These are phyloP conservation scores for Xanthoconium stramineum DNA, from an alignment of 768 basidiomycete genomes.

Conservation along the genomic window DNA sequence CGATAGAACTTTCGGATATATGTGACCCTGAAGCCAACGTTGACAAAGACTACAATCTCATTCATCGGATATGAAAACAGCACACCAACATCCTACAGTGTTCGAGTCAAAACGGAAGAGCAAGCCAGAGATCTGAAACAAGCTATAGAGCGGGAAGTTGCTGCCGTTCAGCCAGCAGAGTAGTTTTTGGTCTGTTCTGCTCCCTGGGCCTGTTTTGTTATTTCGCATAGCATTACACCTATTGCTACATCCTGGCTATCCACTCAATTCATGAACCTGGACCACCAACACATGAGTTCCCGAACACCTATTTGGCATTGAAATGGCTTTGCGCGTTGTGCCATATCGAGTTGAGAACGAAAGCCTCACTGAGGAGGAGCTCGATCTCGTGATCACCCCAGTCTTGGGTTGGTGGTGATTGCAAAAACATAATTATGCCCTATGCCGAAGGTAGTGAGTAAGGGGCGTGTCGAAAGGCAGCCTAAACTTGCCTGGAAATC, in stretches of 20 bases:
- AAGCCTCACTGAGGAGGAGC: conserved; percentile 92
- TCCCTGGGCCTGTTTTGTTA: neutral
- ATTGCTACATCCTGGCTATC: conserved; percentile 24
- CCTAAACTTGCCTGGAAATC: conserved; percentile 83
- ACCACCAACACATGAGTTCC: neutral
- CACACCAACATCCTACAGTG: conserved; percentile 54
- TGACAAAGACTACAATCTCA: conserved; percentile 50
- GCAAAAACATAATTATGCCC: conserved; percentile 99
- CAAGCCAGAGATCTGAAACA: conserved; percentile 55
- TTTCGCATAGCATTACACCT: conserved; percentile 22
- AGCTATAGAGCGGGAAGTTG: conserved; percentile 61
- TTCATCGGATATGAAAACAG: conserved; percentile 69
- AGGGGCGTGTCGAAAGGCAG: neutral
- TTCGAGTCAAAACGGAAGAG: conserved; percentile 59
- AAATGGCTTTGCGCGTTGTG: conserved; percentile 91
- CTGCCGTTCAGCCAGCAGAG: conserved; percentile 35
- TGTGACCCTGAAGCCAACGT: conserved; percentile 50
- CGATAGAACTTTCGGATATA: conserved; percentile 75
- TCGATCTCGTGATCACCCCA: conserved; percentile 98
- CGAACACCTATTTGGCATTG: conserved; percentile 43
- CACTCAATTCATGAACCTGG: conserved; percentile 3
- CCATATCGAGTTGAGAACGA: conserved; percentile 90
- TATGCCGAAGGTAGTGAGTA: conserved; percentile 29
- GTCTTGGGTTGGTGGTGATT: conserved; percentile 84
- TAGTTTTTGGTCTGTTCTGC: conserved; percentile 6